Evolutionary conservation across 2,329 filamentous ascomycete species (phyloP).

Genomic region (Cladobotryum protrusum): DNA sequence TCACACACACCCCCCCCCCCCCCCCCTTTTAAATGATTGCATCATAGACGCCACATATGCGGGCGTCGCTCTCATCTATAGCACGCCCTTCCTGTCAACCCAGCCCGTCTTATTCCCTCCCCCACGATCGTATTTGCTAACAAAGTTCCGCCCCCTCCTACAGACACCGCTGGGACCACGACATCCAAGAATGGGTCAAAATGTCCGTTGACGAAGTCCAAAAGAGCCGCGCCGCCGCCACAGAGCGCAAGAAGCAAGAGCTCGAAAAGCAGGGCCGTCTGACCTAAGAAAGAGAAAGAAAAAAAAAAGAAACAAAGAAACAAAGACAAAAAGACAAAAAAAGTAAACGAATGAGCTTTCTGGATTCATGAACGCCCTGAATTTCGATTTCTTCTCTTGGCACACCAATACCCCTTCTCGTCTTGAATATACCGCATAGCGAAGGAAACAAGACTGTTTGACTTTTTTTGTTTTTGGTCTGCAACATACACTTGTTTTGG

Average conservation of each 20-base stretch:
- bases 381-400: no score
- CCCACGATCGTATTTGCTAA: constrained; percentile 13
- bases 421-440: no score
- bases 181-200: constrained; percentile 55
- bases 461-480: background rate
- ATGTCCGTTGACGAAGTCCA: constrained; percentile 24
- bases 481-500: background rate
- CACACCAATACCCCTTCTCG: background rate
- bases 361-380: no score
- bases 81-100: no score
- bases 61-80: no score
- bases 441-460: background rate
- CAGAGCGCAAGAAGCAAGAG: constrained; percentile 22
- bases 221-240: constrained; percentile 19
- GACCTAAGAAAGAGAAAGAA: background rate
- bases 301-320: background rate
- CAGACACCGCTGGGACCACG: constrained; percentile 56
- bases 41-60: no score
- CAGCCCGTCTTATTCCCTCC: no score
- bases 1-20: background rate
- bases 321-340: background rate
- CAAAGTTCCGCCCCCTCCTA: background rate
- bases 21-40: no score
- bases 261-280: constrained; percentile 15
- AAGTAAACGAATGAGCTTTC: background rate